phyloP scores from a whole-genome alignment of 2,329 filamentous ascomycete genomes.

The Cyphellophora attinorum region DNA sequence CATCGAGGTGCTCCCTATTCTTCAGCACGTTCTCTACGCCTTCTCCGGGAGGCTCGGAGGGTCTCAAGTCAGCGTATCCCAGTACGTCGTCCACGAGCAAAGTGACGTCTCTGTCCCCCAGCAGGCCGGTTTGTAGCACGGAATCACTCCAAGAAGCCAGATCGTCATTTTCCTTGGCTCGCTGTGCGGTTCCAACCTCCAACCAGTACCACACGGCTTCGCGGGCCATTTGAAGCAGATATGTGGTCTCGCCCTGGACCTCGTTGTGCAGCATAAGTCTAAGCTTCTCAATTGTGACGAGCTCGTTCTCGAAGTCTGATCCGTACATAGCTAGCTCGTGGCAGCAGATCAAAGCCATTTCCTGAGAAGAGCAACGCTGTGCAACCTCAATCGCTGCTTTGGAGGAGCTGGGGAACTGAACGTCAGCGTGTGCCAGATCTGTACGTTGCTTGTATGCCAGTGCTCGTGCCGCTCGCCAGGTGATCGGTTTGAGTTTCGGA shows the following conservation, averaged over 20 bases:
- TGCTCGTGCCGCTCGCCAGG: not conserved
- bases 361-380: too few relatives aligned
- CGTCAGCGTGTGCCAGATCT: not conserved
- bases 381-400: too few relatives aligned
- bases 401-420: not conserved
- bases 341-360: not conserved
- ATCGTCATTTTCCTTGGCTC: too few relatives aligned
- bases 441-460: not conserved
- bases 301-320: not conserved
- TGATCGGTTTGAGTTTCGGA: constrained; percentile 7
- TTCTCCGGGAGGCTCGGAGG: not conserved
- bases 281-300: not conserved
- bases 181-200: too few relatives aligned
- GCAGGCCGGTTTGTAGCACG: too few relatives aligned
- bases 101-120: constrained; percentile 4
- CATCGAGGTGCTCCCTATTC: too few relatives aligned
- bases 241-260: not conserved
- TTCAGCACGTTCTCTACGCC: not conserved
- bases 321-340: not conserved
- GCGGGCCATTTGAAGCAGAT: not conserved
- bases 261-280: not conserved
- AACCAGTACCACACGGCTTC: not conserved
- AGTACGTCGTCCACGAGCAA: constrained; percentile 6
- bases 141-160: too few relatives aligned
- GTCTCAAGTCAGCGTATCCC: constrained; percentile 5